Base-by-base conservation (phyloP, 2,329 filamentous ascomycete species). In the Diaporthe sp. region DNA sequence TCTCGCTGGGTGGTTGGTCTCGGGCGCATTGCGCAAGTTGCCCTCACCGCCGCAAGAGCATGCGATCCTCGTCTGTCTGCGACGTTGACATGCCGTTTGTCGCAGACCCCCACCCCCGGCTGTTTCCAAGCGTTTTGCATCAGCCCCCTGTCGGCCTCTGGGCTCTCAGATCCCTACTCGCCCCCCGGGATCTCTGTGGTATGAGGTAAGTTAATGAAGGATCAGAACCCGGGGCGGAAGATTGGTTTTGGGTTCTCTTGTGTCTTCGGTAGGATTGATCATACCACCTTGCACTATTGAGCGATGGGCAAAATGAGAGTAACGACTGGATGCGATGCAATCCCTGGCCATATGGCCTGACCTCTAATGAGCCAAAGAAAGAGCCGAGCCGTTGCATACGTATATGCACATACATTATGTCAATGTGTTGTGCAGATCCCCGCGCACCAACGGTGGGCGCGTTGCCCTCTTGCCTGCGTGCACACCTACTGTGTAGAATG, bases 11-110 rank as follows among this genome's bases (percentile, higher is more conserved):
- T 67, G 44, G 62, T 37, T 39, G 62, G 62, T 39, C 6, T 53
- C 34, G 13, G 46, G 62, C 62, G 62, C 62, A 68, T 68, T 62
- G 37, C n/a, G 25, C 51, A 55, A 55, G n/a, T 53, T 22, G 62
- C 49, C 46, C 62, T 68, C 62, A 68, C 62, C 62, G 62, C 62
- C 62, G 62, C 62, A 34, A 51, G 31, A 51, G 62, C 62, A 37
- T 68, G 62, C 62, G 62, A 68, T 68, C 62, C 62, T 68, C 62
- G 46, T 53, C 46, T 39, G 62, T 39, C 46, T 53, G 62, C 62
- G 46, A 68, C 62, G 46, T 68, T 68, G 46, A 68, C 62, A 68
- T 53, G 62, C 22, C 19, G 46, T 39, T 68, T 37, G 28, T 39
- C 46, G 62, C 62, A 68, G 62, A 68, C 62, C 62, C 62, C 62